These are phyloP conservation scores for Quercus mongolica DNA, from an alignment of 306 rosid genomes.

Conservation along the genomic window DNA sequence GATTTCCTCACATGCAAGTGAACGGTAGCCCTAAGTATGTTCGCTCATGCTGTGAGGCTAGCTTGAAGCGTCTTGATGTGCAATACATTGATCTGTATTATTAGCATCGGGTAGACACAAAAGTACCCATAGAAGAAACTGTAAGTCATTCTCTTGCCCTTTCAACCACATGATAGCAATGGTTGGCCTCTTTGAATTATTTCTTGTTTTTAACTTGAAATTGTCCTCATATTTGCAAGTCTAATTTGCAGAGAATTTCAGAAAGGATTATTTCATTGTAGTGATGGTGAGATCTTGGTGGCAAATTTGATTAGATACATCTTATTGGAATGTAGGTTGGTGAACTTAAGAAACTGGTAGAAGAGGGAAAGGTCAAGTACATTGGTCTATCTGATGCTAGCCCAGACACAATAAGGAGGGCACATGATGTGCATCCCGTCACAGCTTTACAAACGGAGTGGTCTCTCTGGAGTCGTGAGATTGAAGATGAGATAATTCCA, in stretches of 20 bases:
- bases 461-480: slow-evolving; percentile 81
- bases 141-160: slow-evolving; percentile 24
- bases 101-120: slow-evolving; percentile 54
- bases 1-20: not conserved
- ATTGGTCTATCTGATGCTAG: slow-evolving; percentile 79
- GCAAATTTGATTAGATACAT: not conserved
- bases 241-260: not conserved
- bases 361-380: slow-evolving; percentile 71
- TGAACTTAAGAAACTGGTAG: slow-evolving; percentile 76
- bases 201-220: not conserved
- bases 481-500: slow-evolving; percentile 66
- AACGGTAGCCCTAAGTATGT: slow-evolving; percentile 69
- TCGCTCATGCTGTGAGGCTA: slow-evolving; percentile 65
- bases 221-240: not conserved
- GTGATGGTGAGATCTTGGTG: not conserved
- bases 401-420: slow-evolving; percentile 72
- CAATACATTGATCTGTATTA: slow-evolving; percentile 77
- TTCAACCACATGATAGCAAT: not conserved
- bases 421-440: slow-evolving; percentile 80
- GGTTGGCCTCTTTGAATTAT: not conserved
- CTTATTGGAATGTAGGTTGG: slow-evolving; percentile 37
- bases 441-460: slow-evolving; percentile 77
- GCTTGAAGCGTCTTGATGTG: slow-evolving; percentile 68
- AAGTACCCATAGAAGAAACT: slow-evolving; percentile 70
- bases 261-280: not conserved